phyloP scores from a whole-genome alignment of 1,284 basidiomycete species.

The Malassezia sp. region DNA sequence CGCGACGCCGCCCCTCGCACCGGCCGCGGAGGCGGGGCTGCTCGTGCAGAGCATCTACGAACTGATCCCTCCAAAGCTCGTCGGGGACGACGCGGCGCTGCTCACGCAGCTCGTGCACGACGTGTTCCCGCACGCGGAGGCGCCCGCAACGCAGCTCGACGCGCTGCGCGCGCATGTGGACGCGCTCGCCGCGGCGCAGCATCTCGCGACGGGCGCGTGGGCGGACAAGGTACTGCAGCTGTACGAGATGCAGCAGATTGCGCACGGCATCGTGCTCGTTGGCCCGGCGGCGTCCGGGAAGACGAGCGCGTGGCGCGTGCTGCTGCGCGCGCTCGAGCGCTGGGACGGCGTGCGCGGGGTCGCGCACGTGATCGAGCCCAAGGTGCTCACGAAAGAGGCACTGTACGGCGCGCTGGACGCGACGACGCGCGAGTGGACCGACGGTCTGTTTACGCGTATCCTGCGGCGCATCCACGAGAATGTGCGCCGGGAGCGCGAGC shows the following conservation, averaged over 20 bases:
- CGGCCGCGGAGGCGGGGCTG: constrained; percentile 87
- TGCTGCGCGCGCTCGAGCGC: constrained; percentile 78
- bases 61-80: constrained; percentile 94
- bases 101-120: constrained; percentile 86
- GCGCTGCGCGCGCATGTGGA: constrained; percentile 62
- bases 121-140: constrained; percentile 92
- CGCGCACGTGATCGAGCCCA: constrained; percentile 94
- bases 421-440: constrained; percentile 98
- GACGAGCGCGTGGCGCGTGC: constrained; percentile 90
- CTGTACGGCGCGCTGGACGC: constrained; percentile 93
- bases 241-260: constrained; percentile 98
- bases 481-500: constrained; percentile 88
- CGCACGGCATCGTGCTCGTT: constrained; percentile 99
- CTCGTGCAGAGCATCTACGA: constrained; percentile 98
- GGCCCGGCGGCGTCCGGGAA: constrained; percentile 94
- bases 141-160: constrained; percentile 76
- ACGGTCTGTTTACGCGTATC: constrained; percentile 95
- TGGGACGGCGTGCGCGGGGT: constrained; percentile 85
- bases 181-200: constrained; percentile 69
- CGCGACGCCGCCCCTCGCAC: constrained; percentile 40
- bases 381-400: constrained; percentile 96
- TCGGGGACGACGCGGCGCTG: constrained; percentile 90
- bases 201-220: constrained; percentile 79
- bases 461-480: constrained; percentile 96
- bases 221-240: constrained; percentile 90